Conservation (phyloP, 208 protist genomes). For the Trypanosoma caninum region DNA sequence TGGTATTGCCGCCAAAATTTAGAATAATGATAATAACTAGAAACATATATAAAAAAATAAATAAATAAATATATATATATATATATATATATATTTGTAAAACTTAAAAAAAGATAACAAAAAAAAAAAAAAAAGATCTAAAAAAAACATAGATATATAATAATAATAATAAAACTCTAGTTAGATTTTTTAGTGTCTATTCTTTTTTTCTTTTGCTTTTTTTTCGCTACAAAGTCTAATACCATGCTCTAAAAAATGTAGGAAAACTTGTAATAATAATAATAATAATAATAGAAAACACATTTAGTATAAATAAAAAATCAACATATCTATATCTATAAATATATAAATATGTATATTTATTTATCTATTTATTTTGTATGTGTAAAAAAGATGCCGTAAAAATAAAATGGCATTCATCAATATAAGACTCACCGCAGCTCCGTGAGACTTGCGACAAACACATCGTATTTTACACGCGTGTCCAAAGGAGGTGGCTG, state of each 20-base stretch:
- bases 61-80: background rate
- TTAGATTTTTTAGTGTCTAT: background rate
- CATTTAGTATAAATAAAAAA: no score
- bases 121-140: background rate
- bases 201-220: background rate
- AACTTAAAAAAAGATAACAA: background rate
- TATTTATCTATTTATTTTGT: background rate
- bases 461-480: slow-evolving; percentile 60
- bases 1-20: no score
- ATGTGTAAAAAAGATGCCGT: background rate
- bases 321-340: background rate
- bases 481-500: slow-evolving; percentile 44
- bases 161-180: no score
- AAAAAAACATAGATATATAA: background rate
- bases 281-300: no score
- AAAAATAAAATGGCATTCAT: background rate
- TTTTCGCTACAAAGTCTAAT: background rate
- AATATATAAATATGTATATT: background rate
- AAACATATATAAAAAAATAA: background rate
- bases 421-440: slow-evolving; percentile 16
- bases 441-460: slow-evolving; percentile 58
- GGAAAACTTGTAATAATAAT: no score
- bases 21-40: background rate
- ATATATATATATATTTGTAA: background rate
- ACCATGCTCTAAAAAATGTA: no score